A percentile compares a stretch with the other conserved stretches of the same genome.
phyloP scores from a whole-genome alignment of 768 basidiomycete genomes.

The Naganishia onofrii region DNA sequence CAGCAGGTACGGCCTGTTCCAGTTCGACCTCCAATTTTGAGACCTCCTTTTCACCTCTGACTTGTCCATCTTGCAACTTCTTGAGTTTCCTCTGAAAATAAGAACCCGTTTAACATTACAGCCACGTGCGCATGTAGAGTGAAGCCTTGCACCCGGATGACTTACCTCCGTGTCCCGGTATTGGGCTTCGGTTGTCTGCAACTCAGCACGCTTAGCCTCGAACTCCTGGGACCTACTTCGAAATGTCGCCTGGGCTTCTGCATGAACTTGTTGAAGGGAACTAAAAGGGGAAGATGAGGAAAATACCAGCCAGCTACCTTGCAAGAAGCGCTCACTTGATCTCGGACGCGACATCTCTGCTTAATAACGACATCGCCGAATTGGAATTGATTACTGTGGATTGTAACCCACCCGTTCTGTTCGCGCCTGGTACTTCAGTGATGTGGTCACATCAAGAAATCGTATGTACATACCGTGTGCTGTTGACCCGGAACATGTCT shows the following conservation, averaged over 20 bases:
- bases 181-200: background rate
- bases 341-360: slow-evolving; percentile 31
- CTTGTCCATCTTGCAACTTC: slow-evolving; percentile 8
- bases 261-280: slow-evolving; percentile 9
- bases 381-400: slow-evolving; percentile 25
- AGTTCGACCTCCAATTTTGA: slow-evolving; percentile 18
- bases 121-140: background rate
- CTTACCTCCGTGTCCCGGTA: slow-evolving; percentile 3
- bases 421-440: background rate
- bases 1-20: slow-evolving; percentile 66
- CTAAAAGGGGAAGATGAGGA: background rate
- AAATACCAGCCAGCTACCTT: background rate
- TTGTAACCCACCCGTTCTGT: slow-evolving; percentile 58
- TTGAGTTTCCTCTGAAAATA: background rate
- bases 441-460: background rate
- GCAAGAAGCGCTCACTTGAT: slow-evolving; percentile 20
- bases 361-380: slow-evolving; percentile 34
- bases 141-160: background rate
- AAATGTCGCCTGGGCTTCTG: slow-evolving; percentile 17
- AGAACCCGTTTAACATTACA: background rate
- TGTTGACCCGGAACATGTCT: slow-evolving; percentile 31
- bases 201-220: background rate
- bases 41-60: background rate
- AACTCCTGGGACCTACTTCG: slow-evolving; percentile 8
- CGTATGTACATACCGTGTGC: slow-evolving; percentile 9